phyloP scores from a whole-genome alignment of 1,284 basidiomycete species.

The Anthracocystis panici-leucophaei region DNA sequence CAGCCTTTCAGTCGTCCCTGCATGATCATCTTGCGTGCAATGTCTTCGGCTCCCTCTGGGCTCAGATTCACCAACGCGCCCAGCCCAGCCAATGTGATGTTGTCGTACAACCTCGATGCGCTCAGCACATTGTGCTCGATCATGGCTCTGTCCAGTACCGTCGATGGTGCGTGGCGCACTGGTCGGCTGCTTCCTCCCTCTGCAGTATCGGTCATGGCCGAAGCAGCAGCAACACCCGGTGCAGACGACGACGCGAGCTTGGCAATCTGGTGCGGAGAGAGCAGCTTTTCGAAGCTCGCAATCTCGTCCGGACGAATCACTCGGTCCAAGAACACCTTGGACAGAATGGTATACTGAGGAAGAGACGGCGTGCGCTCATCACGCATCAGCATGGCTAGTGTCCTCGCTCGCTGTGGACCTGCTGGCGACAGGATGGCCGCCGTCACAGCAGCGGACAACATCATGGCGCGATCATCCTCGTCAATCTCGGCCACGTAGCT shows the following conservation, averaged over 20 bases:
- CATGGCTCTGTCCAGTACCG: slow-evolving; percentile 95
- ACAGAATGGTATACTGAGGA: slow-evolving; percentile 87
- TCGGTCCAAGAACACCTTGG: slow-evolving; percentile 96
- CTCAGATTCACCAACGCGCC: slow-evolving; percentile 56
- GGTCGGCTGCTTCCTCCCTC: slow-evolving; percentile 3
- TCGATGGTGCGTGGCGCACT: slow-evolving; percentile 78
- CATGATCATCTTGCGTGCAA: slow-evolving; percentile 95
- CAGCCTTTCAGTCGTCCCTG: slow-evolving; percentile 89
- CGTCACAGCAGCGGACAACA: slow-evolving; percentile 83
- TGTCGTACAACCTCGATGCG: slow-evolving; percentile 77
- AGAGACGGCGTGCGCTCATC: slow-evolving; percentile 88
- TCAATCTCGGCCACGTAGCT: slow-evolving; percentile 58
- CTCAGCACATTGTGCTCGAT: slow-evolving; percentile 98
- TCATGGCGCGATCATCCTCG: slow-evolving; percentile 47
- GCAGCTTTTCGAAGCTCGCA: slow-evolving; percentile 85
- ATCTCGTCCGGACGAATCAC: slow-evolving; percentile 91
- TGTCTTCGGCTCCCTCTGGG: slow-evolving; percentile 84
- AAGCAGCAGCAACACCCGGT: background rate
- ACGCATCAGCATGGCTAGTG: slow-evolving; percentile 89
- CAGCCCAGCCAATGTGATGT: slow-evolving; percentile 57
- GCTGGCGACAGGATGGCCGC: slow-evolving; percentile 97
- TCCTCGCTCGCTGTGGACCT: slow-evolving; percentile 90
- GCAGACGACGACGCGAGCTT: slow-evolving; percentile 75
- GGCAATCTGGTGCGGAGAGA: slow-evolving; percentile 92
- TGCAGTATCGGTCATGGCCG: slow-evolving; percentile 5